Evolutionary conservation across 2,329 filamentous ascomycete species (phyloP), one percentile per base, ranked within the genome.

Genomic region (Dactylellina sp.): DNA sequence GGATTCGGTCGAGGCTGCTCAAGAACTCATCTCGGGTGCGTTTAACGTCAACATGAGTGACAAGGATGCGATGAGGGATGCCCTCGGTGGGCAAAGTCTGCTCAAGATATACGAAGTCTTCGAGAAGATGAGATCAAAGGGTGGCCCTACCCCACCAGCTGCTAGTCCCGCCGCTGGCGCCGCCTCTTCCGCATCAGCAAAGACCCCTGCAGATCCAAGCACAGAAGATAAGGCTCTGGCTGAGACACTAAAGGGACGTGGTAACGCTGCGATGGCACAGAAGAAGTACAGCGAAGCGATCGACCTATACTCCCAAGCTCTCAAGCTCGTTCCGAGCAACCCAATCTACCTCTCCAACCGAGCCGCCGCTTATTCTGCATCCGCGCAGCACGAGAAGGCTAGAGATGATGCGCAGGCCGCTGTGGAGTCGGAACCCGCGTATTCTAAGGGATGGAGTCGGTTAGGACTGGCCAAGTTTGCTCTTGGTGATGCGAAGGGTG

Each of bases 301-400:
- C 80, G 89, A 92, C 78, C 85, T 91, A 77, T 99, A 99, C 86
- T 92, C 91, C 24, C 86, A 94, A 82, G 95, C 95, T 2, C 88
- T 99, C 24, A 86, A 87, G 64, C 85, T 97, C 60, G 84, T 91
- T 77, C 92, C 95, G 1, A 85, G 87, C 77, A 98, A 99, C 84
- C 91, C 93, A 40, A 95, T 99, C 82, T 99, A 95, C 86, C 90
- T 99, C 42, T 97, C 92, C 76, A 99, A 99, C 87, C 92, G 95
- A 77, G 95, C 95, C 9, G 95, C 95, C 50, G 95, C 95, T 4
- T 91, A 96, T 85, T 93, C 89, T 25, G 94, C 92, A 20, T 88
- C 88, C 75, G 88, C 89, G 78, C 89, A 97, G 82, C 93, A 98
- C 84, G 88, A 90, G 75, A 89, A 91, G 75, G 95, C 95, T 11